Percentiles rank a stretch among this genome's conserved stretches.
phyloP scores from a whole-genome alignment of 192 early-diverging fungal species.

The Lobosporangium transversale region DNA sequence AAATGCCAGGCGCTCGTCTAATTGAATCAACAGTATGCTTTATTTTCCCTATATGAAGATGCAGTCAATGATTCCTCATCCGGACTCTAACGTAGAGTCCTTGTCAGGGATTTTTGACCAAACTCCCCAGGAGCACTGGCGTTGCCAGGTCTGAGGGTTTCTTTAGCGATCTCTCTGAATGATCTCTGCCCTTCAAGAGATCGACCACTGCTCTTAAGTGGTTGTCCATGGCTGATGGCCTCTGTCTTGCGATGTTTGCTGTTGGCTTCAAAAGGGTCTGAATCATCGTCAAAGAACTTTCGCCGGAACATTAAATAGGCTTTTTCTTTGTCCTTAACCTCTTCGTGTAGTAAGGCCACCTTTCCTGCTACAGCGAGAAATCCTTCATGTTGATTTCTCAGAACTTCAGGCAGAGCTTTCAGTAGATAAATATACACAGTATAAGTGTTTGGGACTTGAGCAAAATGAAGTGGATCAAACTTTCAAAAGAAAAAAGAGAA shows the following conservation, averaged over 20 bases:
- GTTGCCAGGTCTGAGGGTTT: conserved; percentile 25
- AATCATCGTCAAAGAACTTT: conserved; percentile 46
- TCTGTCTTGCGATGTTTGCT: conserved; percentile 36
- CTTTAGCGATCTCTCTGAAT: conserved; percentile 45
- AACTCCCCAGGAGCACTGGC: no score
- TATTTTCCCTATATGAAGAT: no score
- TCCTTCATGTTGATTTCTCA: conserved; percentile 50
- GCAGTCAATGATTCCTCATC: no score
- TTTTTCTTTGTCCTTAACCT: conserved; percentile 48
- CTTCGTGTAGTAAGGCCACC: conserved; percentile 47
- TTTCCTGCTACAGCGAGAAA: conserved; percentile 42
- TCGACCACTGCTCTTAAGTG: conserved; percentile 6
- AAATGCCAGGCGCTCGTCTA: no score
- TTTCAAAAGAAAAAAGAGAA: no score
- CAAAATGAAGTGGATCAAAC: no score
- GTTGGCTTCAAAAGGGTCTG: conserved; percentile 44
- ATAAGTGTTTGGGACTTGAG: neutral
- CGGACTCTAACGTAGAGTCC: no score
- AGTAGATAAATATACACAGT: neutral
- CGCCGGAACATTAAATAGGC: conserved; percentile 45
- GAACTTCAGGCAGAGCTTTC: conserved; percentile 41
- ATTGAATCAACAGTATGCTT: no score
- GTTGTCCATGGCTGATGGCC: neutral
- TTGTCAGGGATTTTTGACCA: no score
- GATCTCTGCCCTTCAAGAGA: conserved; percentile 15